Conservation (phyloP, 2,329 filamentous ascomycete species). For the Diaporthe capsici region DNA sequence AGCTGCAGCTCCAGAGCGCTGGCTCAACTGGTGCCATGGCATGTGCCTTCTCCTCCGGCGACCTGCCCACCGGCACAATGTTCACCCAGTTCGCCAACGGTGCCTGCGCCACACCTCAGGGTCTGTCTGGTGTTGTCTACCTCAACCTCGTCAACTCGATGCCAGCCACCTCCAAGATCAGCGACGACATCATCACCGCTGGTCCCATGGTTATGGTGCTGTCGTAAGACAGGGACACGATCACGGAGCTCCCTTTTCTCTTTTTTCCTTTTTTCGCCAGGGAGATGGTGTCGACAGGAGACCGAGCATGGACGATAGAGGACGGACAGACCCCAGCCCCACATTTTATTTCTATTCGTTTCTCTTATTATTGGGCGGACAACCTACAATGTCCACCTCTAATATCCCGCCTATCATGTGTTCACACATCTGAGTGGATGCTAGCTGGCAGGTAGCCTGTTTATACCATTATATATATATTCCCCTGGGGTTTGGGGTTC, state of each 20-base stretch:
- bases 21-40: constrained; percentile 66
- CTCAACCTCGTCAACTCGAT: constrained; percentile 73
- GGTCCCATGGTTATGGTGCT: constrained; percentile 72
- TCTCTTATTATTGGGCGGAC: constrained; percentile 31
- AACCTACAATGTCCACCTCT: constrained; percentile 27
- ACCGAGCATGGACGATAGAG: constrained; percentile 35
- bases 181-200: constrained; percentile 75
- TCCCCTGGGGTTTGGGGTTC: constrained; percentile 42
- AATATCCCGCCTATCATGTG: constrained; percentile 40
- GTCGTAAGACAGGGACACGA: constrained; percentile 53
- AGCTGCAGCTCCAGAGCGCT: constrained; percentile 64
- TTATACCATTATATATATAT: constrained; percentile 48
- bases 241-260: background rate
- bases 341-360: constrained; percentile 37
- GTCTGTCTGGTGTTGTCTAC: constrained; percentile 75
- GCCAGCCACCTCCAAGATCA: constrained; percentile 65
- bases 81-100: constrained; percentile 70
- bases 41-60: constrained; percentile 78
- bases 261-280: constrained; percentile 17
- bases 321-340: constrained; percentile 27
- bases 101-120: constrained; percentile 73
- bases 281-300: constrained; percentile 36
- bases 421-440: constrained; percentile 25
- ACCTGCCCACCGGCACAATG: constrained; percentile 68
- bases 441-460: constrained; percentile 45